phyloP scores from a whole-genome alignment of 495 filamentous ascomycete species.

The Aspergillus diversus region DNA sequence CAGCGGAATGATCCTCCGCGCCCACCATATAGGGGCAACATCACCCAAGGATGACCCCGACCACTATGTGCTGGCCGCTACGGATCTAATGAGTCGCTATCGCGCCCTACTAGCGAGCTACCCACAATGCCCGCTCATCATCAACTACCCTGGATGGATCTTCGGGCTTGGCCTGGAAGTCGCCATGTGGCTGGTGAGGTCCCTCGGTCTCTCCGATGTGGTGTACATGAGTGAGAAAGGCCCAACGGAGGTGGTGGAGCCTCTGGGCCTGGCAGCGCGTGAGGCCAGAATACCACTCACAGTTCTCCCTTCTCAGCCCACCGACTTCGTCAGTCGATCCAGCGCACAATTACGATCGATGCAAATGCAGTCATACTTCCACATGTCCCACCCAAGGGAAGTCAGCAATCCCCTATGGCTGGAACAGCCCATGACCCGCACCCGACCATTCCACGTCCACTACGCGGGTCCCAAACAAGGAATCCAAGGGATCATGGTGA shows the following conservation, averaged over 20 bases:
- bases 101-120: conserved; percentile 44
- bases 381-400: conserved; percentile 46
- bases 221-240: conserved; percentile 77
- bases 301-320: conserved; percentile 59
- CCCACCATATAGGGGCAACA: conserved; percentile 73
- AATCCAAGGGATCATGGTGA: conserved; percentile 55
- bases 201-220: conserved; percentile 57
- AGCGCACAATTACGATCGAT: conserved; percentile 72
- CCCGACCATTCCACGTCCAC: conserved; percentile 56
- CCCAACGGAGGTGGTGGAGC: conserved; percentile 64
- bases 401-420: conserved; percentile 50
- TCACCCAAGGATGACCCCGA: conserved; percentile 71
- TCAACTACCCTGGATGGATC: conserved; percentile 86
- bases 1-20: conserved; percentile 53
- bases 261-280: conserved; percentile 46
- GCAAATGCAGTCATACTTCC: conserved; percentile 83
- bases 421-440: conserved; percentile 47
- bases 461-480: conserved; percentile 56
- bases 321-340: conserved; percentile 64
- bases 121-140: conserved; percentile 63
- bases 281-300: conserved; percentile 42
- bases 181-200: conserved; percentile 62
- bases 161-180: conserved; percentile 75
- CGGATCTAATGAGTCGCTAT: conserved; percentile 71
- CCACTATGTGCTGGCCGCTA: conserved; percentile 68